Percentiles rank a stretch among this genome's conserved stretches.
phyloP scores from a whole-genome alignment of 345 rosid genomes.

The Citrus inodora region DNA sequence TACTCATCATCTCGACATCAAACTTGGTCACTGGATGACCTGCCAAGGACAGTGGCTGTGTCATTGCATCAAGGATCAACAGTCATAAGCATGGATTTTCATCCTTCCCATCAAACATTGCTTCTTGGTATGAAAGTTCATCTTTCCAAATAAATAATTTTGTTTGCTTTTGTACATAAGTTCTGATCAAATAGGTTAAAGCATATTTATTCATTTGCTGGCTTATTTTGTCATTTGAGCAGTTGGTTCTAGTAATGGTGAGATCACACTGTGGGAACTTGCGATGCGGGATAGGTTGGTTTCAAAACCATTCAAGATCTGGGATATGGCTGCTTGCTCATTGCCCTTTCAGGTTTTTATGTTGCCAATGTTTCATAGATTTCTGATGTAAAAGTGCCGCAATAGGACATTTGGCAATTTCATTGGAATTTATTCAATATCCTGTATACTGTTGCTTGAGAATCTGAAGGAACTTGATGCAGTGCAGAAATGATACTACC shows the following conservation, averaged over 20 bases:
- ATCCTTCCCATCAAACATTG: slow-evolving; percentile 58
- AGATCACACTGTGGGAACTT: slow-evolving; percentile 81
- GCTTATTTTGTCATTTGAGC: slow-evolving; percentile 32
- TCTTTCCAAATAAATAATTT: neutral
- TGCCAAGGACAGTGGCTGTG: slow-evolving; percentile 73
- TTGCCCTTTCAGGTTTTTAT: slow-evolving; percentile 61
- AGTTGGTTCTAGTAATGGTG: slow-evolving; percentile 84
- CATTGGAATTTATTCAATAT: neutral
- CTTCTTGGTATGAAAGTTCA: slow-evolving; percentile 65
- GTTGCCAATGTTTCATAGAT: neutral
- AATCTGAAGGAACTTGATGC: neutral
- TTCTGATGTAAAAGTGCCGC: neutral
- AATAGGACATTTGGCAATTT: neutral
- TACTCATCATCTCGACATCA: slow-evolving; percentile 59
- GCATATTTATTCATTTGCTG: slow-evolving; percentile 9
- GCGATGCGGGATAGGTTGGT: slow-evolving; percentile 54
- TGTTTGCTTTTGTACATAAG: neutral
- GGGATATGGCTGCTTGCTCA: slow-evolving; percentile 58
- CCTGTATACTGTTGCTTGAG: neutral
- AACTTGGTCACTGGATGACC: slow-evolving; percentile 72
- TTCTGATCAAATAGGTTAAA: neutral
- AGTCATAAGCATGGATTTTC: slow-evolving; percentile 90
- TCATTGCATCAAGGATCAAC: slow-evolving; percentile 68
- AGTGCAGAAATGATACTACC: too few relatives aligned
- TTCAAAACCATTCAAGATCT: slow-evolving; percentile 70